Evolutionary conservation across 768 basidiomycete species (phyloP).

Genomic region (Lentinula aciculospora): DNA sequence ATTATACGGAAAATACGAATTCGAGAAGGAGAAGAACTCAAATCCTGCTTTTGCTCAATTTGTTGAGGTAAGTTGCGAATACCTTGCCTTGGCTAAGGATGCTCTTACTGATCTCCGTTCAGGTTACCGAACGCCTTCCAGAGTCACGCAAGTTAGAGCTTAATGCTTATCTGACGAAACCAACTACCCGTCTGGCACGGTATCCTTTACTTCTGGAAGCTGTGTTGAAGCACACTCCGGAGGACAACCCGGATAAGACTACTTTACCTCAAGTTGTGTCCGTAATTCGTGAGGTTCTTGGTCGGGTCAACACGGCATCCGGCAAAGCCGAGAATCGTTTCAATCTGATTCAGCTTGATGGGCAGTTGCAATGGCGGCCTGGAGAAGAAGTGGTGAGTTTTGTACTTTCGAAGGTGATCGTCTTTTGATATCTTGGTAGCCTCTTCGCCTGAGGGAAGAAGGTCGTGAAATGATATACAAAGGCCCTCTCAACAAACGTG

Average conservation of each 20-base stretch:
- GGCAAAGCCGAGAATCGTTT: slow-evolving; percentile 96
- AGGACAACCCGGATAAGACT: slow-evolving; percentile 83
- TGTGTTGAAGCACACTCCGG: slow-evolving; percentile 86
- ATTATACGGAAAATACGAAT: slow-evolving; percentile 97
- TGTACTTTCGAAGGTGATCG: not conserved
- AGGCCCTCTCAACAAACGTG: slow-evolving; percentile 84
- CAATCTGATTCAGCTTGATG: slow-evolving; percentile 89
- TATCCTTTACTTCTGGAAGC: slow-evolving; percentile 93
- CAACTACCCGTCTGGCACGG: slow-evolving; percentile 94
- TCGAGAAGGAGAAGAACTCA: slow-evolving; percentile 95
- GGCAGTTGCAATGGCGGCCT: slow-evolving; percentile 83
- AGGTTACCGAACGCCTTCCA: slow-evolving; percentile 88
- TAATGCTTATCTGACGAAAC: slow-evolving; percentile 97
- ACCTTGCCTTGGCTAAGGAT: not conserved
- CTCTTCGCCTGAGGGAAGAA: slow-evolving; percentile 82
- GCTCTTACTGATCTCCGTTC: not conserved
- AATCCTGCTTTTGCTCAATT: slow-evolving; percentile 93
- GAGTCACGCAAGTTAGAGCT: slow-evolving; percentile 96
- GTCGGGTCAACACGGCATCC: slow-evolving; percentile 86
- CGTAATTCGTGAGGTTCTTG: slow-evolving; percentile 77
- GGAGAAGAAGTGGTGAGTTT: slow-evolving; percentile 82
- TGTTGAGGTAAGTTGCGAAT: slow-evolving; percentile 69
- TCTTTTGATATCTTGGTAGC: slow-evolving; percentile 34
- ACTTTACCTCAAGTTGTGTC: slow-evolving; percentile 71
- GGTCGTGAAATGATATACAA: slow-evolving; percentile 89